Conservation (phyloP, 2,329 filamentous ascomycete genomes). For the Xenoacremonium recifei region DNA sequence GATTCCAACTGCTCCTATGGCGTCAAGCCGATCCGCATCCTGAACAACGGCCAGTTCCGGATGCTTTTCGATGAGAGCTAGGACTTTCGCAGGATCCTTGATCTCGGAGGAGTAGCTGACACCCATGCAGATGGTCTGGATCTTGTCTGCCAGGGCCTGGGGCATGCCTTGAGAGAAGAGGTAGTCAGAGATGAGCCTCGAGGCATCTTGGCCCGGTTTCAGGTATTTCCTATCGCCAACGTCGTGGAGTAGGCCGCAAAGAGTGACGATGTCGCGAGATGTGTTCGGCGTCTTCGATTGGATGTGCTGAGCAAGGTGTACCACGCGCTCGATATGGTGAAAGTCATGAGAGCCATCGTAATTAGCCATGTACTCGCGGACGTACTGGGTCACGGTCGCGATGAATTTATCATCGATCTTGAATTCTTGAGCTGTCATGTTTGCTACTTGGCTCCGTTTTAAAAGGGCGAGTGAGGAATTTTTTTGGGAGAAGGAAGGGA, state of each 20-base stretch:
- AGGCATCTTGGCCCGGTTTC: conserved; percentile 52
- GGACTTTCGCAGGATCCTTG: conserved; percentile 59
- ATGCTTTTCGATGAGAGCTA: conserved; percentile 58
- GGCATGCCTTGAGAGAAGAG: conserved; percentile 57
- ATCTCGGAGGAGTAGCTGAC: conserved; percentile 78
- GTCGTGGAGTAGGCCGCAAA: conserved; percentile 80
- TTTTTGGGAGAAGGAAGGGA: too few relatives aligned
- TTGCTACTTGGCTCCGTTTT: too few relatives aligned
- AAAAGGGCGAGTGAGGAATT: too few relatives aligned
- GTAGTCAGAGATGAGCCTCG: conserved; percentile 54
- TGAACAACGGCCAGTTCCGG: conserved; percentile 74
- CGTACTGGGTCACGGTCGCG: conserved; percentile 59
- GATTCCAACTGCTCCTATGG: conserved; percentile 83
- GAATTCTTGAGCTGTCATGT: conserved; percentile 24
- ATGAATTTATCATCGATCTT: conserved; percentile 43
- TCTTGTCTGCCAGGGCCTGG: conserved; percentile 56
- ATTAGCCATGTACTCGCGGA: conserved; percentile 69
- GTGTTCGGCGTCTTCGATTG: conserved; percentile 46
- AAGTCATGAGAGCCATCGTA: conserved; percentile 90
- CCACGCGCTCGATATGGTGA: conserved; percentile 76
- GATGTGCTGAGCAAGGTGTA: conserved; percentile 68
- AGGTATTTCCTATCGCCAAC: conserved; percentile 85
- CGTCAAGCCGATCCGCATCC: conserved; percentile 90
- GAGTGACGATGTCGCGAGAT: conserved; percentile 53
- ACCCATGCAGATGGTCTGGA: conserved; percentile 71